These are phyloP conservation scores for Pyricularia grisea DNA, from an alignment of 2,329 filamentous ascomycete genomes.

Conservation along the genomic window DNA sequence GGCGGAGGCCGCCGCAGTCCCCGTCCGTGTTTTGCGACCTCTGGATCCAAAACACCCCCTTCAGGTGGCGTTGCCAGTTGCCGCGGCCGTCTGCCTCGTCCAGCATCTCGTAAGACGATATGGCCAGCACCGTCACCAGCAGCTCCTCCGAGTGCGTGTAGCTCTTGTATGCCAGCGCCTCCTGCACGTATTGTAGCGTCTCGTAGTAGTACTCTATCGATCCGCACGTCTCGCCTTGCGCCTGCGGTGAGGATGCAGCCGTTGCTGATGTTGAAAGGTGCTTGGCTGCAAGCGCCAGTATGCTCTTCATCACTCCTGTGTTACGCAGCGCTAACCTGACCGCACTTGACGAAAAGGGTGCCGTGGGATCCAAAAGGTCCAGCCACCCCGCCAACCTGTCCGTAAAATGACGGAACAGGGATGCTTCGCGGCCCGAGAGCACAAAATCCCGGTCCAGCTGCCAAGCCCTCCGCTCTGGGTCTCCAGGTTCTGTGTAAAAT, in stretches of 20 bases:
- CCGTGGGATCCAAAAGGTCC: conserved; percentile 65
- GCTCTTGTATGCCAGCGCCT: conserved; percentile 45
- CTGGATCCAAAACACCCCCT: conserved; percentile 58
- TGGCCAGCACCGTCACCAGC: conserved; percentile 48
- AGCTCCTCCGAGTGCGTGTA: conserved; percentile 50
- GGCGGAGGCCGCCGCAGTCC: conserved; percentile 43
- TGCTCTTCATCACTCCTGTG: conserved; percentile 11
- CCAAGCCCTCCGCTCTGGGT: conserved; percentile 8
- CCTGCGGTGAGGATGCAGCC: neutral
- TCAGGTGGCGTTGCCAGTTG: conserved; percentile 50
- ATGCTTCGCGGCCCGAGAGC: conserved; percentile 16
- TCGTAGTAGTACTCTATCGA: conserved; percentile 51
- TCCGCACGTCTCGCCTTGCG: conserved; percentile 14
- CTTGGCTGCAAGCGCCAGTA: conserved; percentile 8
- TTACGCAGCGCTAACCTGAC: conserved; percentile 7
- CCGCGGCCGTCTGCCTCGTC: conserved; percentile 19
- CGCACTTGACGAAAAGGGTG: conserved; percentile 83
- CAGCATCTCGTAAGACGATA: conserved; percentile 59
- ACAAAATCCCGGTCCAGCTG: conserved; percentile 15
- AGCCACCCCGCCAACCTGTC: conserved; percentile 15
- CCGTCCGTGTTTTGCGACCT: conserved; percentile 52
- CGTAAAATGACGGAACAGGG: conserved; percentile 19
- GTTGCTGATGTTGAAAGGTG: neutral
- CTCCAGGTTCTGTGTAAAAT: conserved; percentile 5
- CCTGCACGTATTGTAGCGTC: conserved; percentile 50